These are phyloP conservation scores for Xylaria palmicola DNA, from an alignment of 495 filamentous ascomycete species.

Conservation along the genomic window DNA sequence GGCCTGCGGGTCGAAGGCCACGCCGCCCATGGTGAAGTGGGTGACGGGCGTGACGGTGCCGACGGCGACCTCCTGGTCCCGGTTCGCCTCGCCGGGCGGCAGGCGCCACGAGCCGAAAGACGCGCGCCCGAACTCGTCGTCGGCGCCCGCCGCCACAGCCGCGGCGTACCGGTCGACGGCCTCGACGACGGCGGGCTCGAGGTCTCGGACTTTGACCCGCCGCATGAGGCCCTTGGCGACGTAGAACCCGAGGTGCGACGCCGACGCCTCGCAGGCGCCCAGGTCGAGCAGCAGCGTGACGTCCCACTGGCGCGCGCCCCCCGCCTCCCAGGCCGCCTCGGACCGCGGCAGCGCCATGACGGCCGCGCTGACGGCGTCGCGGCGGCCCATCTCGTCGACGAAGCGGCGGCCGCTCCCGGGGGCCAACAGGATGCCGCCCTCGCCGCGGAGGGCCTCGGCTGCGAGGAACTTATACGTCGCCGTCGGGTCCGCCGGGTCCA, in stretches of 20 bases:
- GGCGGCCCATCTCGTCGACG: constrained; percentile 56
- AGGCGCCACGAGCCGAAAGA: constrained; percentile 58
- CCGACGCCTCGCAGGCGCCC: constrained; percentile 49
- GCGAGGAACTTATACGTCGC: constrained; percentile 57
- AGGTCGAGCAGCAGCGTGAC: constrained; percentile 56
- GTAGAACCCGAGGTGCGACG: constrained; percentile 58
- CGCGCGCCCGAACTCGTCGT: constrained; percentile 44
- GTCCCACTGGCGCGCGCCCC: constrained; percentile 48
- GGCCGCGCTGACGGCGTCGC: constrained; percentile 50
- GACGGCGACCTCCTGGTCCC: constrained; percentile 52
- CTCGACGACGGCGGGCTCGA: constrained; percentile 37
- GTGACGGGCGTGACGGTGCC: constrained; percentile 59
- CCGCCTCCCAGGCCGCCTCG: not conserved
- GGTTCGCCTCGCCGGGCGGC: constrained; percentile 30
- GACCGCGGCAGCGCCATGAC: constrained; percentile 41
- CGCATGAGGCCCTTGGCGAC: constrained; percentile 55
- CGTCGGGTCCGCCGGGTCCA: constrained; percentile 55
- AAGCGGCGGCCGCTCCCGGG: constrained; percentile 48
- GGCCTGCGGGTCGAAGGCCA: constrained; percentile 43
- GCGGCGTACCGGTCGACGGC: constrained; percentile 49
- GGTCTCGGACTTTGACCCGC: constrained; percentile 51
- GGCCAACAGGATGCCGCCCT: constrained; percentile 55
- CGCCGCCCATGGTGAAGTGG: constrained; percentile 62
- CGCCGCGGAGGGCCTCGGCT: constrained; percentile 57
- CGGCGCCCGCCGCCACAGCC: constrained; percentile 30